A percentile compares a stretch with the other conserved stretches of the same genome.
Conservation (phyloP, 208 protist genomes). For the Acanthamoeba polyphaga region DNA sequence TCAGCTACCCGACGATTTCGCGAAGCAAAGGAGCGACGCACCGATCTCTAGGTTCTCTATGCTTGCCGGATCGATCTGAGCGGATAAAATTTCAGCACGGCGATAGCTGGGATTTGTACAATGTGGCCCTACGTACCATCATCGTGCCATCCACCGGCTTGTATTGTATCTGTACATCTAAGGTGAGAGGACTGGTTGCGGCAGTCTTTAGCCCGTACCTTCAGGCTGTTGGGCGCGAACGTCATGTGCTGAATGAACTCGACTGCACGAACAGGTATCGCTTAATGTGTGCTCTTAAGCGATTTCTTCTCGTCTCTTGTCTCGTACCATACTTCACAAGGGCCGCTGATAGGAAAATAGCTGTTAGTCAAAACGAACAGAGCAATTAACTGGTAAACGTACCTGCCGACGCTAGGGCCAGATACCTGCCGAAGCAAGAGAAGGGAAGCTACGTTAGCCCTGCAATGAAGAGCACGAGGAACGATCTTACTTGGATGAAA, state of each 20-base stretch:
- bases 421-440: neutral
- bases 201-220: neutral
- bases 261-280: neutral
- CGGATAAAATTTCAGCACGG: neutral
- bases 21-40: neutral
- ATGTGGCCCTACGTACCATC: neutral
- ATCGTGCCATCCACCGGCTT: constrained; percentile 57
- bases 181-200: neutral
- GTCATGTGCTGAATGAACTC: constrained; percentile 71
- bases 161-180: neutral
- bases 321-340: constrained; percentile 61
- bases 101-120: neutral
- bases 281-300: neutral
- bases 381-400: neutral
- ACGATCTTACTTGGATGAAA: neutral
- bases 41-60: constrained; percentile 9
- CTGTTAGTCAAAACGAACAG: neutral
- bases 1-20: too few species aligned
- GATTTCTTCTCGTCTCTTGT: too few species aligned
- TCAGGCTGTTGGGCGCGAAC: constrained; percentile 33
- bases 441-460: neutral
- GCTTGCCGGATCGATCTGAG: constrained; percentile 34
- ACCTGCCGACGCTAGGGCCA: constrained; percentile 35
- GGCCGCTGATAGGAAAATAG: neutral
- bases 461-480: neutral